Evolutionary conservation across 2,329 filamentous ascomycete genomes (phyloP), one percentile per base, ranked within the genome.

Genomic region (Colletotrichum camelliae): DNA sequence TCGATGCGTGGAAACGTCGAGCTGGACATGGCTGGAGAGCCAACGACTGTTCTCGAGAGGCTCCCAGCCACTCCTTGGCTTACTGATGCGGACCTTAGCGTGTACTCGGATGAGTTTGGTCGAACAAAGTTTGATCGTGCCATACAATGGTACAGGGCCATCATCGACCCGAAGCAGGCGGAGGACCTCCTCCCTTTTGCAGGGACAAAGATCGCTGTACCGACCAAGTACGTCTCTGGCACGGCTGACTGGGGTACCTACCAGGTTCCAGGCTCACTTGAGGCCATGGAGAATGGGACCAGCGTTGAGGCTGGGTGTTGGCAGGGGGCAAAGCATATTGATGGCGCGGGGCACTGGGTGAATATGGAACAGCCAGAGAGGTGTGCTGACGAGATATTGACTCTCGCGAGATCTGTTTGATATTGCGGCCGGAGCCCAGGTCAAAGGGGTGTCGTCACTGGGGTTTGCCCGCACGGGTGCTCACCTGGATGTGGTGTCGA

Each of bases 281-380:
- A 94, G 80, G 72, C 68, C 16, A 75, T 72, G 68, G 24, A 57
- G 15, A 33, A 21, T 4, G 67, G 72, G 1, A 57, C 60, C 2
- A 87, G 81, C 24, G 81, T 85, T 15, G 75, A 86, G 33, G 90
- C 92, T 82, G 85, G 85, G 7, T 87, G 89, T 74, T 93, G 91
- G 80, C 85, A 86, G 66, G 89, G 90, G 1, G 82, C 85, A 39
- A 88, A 81, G 66, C 83, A 92, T 21, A 84, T 94, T 15, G 88
- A 92, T 18, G 88, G 88, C 1, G 92, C 92, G 6, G 93, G 93
- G 0, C 93, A 94, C 84, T 94, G 93, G 93, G 89, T 93, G 43
- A 92, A 93, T 80, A 91, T 94, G 82, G 92, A 94, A 81, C 87
- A 91, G 80, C 89, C 91, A 1, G 87, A 90, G 7, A 21, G 60